Evolutionary conservation across 345 rosid genomes (phyloP).

Genomic region (Erodium maritimum): DNA sequence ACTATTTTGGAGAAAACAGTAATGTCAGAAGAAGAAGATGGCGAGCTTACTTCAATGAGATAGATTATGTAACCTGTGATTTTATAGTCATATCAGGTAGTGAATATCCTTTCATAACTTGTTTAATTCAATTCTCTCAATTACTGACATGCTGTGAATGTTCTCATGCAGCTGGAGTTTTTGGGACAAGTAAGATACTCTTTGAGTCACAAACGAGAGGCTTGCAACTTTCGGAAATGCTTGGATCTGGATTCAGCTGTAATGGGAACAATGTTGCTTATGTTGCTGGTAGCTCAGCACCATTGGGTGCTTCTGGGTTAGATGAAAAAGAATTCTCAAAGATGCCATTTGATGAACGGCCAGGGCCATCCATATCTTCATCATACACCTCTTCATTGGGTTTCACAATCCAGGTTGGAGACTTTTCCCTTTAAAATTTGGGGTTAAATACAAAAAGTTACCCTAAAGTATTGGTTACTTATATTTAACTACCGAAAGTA

Average conservation of each 20-base stretch:
- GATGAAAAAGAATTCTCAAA: constrained; percentile 17
- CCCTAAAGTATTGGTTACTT: too few relatives aligned
- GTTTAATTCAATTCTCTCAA: not conserved
- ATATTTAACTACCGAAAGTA: too few relatives aligned
- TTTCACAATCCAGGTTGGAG: constrained; percentile 31
- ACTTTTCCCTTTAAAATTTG: too few relatives aligned
- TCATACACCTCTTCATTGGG: constrained; percentile 30
- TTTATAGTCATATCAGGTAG: constrained; percentile 34
- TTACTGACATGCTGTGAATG: not conserved
- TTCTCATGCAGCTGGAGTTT: constrained; percentile 25
- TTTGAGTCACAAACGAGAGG: constrained; percentile 33
- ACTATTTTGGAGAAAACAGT: constrained; percentile 8
- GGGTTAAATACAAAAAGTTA: too few relatives aligned
- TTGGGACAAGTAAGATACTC: constrained; percentile 35
- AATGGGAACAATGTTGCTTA: constrained; percentile 34
- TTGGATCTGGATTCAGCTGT: constrained; percentile 32
- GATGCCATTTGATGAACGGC: constrained; percentile 21
- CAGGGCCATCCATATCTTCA: constrained; percentile 35
- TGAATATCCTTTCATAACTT: not conserved
- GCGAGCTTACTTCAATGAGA: constrained; percentile 29
- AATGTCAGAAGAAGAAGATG: constrained; percentile 18
- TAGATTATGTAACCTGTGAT: constrained; percentile 25
- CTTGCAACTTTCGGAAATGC: constrained; percentile 21
- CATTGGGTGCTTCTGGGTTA: constrained; percentile 27
- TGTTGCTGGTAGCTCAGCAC: constrained; percentile 32